Evolutionary conservation across 179 eudicot genomes (phyloP).

Genomic region (Beta macrorhiza): DNA sequence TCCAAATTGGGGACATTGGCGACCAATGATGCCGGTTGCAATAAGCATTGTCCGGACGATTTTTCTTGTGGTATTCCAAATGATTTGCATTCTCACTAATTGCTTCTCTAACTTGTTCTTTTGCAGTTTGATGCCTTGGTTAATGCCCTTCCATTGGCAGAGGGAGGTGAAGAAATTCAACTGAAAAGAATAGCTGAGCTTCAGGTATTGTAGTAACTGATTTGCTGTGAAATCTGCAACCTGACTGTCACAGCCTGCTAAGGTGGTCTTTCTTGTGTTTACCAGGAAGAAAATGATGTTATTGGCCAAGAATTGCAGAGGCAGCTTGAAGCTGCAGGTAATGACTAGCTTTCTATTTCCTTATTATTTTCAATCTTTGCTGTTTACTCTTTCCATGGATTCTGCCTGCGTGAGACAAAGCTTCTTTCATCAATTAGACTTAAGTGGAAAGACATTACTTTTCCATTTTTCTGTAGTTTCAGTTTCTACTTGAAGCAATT

Average conservation of each 20-base stretch:
- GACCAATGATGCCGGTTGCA: not conserved
- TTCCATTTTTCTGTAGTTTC: not conserved
- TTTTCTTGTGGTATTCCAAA: not conserved
- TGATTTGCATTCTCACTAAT: not conserved
- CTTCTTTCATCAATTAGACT: not conserved
- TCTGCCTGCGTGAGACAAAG: not conserved
- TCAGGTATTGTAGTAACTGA: slow-evolving; percentile 49
- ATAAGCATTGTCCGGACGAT: not conserved
- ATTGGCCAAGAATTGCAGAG: slow-evolving; percentile 90
- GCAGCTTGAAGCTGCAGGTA: slow-evolving; percentile 94
- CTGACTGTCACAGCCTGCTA: not conserved
- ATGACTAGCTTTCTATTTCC: slow-evolving; percentile 1
- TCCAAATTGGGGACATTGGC: not conserved
- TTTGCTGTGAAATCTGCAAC: not conserved
- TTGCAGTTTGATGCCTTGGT: slow-evolving; percentile 93
- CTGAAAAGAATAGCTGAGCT: slow-evolving; percentile 86
- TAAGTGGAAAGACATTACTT: not conserved
- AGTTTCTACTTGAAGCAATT: not conserved
- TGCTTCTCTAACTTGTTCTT: slow-evolving; percentile 2
- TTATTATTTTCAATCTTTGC: not conserved
- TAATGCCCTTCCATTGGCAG: slow-evolving; percentile 83
- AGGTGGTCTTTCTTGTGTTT: slow-evolving; percentile 6
- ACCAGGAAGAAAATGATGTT: slow-evolving; percentile 83
- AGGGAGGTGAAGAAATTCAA: slow-evolving; percentile 98
- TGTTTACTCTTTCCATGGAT: not conserved